Percentiles rank a stretch among this genome's conserved stretches.
Evolutionary conservation across 1,284 basidiomycete genomes (phyloP).

Genomic region (Cystobasidium sp.): DNA sequence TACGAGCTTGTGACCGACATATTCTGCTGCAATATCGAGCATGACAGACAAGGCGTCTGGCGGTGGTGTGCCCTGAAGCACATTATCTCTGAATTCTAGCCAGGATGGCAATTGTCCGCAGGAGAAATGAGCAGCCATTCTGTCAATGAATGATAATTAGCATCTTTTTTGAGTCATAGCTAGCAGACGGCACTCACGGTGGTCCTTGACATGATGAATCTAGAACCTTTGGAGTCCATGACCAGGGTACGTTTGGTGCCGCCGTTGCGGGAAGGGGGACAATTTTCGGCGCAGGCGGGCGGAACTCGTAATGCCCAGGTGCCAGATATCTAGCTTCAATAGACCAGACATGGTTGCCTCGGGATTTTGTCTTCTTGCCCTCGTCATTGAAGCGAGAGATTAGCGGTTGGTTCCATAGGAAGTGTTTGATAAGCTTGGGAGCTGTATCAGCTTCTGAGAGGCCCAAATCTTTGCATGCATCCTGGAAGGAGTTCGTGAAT

Average conservation of each 20-base stretch:
- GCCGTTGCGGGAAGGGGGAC: slow-evolving; percentile 79
- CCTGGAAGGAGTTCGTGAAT: slow-evolving; percentile 94
- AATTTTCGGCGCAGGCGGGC: slow-evolving; percentile 86
- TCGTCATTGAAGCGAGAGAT: slow-evolving; percentile 99
- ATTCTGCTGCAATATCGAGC: slow-evolving; percentile 38
- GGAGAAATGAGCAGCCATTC: slow-evolving; percentile 58
- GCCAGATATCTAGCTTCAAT: slow-evolving; percentile 85
- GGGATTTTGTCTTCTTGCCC: slow-evolving; percentile 96
- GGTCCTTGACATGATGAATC: slow-evolving; percentile 73
- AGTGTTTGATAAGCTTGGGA: slow-evolving; percentile 80
- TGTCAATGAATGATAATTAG: slow-evolving; percentile 12
- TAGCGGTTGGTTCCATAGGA: slow-evolving; percentile 88
- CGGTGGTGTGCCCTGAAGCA: slow-evolving; percentile 29
- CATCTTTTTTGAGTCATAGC: background rate
- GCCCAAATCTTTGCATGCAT: slow-evolving; percentile 70
- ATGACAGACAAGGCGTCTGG: slow-evolving; percentile 30
- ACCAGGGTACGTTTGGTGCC: slow-evolving; percentile 77
- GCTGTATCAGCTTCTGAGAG: slow-evolving; percentile 62
- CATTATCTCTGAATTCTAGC: slow-evolving; percentile 56
- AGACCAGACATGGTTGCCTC: slow-evolving; percentile 99
- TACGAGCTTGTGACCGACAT: slow-evolving; percentile 22
- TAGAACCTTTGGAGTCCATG: slow-evolving; percentile 93
- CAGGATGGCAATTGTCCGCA: slow-evolving; percentile 56
- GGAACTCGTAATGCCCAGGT: slow-evolving; percentile 84
- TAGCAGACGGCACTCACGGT: slow-evolving; percentile 32